Evolutionary conservation across 1,284 basidiomycete species (phyloP).

Genomic region (Austroboletus rostrupii): DNA sequence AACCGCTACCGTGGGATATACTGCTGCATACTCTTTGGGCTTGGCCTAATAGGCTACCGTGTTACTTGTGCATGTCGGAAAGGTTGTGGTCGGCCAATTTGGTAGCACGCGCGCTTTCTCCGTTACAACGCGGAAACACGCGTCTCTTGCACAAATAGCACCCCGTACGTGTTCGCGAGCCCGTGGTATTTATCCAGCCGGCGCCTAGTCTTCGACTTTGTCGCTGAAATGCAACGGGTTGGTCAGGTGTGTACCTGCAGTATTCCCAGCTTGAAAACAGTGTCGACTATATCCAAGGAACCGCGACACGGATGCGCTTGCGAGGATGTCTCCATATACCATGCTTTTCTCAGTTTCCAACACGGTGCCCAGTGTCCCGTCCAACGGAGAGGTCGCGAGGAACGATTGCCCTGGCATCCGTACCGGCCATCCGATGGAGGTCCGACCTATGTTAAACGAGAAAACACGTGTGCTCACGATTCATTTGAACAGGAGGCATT

Average conservation of each 20-base stretch:
- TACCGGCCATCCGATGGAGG: slow-evolving; percentile 7
- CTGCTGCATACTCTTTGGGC: background rate
- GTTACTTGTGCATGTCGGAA: too few species aligned
- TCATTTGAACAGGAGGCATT: slow-evolving; percentile 2
- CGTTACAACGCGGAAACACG: background rate
- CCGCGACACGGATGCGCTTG: background rate
- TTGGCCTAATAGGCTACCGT: background rate
- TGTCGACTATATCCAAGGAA: background rate
- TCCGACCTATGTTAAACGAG: slow-evolving; percentile 2
- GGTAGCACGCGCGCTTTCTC: background rate
- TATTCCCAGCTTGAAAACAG: slow-evolving; percentile 1
- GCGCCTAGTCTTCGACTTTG: slow-evolving; percentile 2
- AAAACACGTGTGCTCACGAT: background rate
- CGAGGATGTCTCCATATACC: background rate
- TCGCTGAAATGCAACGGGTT: slow-evolving; percentile 13
- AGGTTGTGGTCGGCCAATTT: background rate
- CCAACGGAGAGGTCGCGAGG: background rate
- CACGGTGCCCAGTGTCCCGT: background rate
- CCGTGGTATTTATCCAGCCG: slow-evolving; percentile 1
- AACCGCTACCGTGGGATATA: background rate
- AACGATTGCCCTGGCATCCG: background rate
- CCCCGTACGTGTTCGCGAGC: background rate
- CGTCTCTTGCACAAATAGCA: slow-evolving; percentile 14
- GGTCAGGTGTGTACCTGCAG: slow-evolving; percentile 14
- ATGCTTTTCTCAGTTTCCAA: slow-evolving; percentile 1